These are phyloP conservation scores for Thielaviopsis punctulata DNA, from an alignment of 2,329 filamentous ascomycete species.

Conservation along the genomic window DNA sequence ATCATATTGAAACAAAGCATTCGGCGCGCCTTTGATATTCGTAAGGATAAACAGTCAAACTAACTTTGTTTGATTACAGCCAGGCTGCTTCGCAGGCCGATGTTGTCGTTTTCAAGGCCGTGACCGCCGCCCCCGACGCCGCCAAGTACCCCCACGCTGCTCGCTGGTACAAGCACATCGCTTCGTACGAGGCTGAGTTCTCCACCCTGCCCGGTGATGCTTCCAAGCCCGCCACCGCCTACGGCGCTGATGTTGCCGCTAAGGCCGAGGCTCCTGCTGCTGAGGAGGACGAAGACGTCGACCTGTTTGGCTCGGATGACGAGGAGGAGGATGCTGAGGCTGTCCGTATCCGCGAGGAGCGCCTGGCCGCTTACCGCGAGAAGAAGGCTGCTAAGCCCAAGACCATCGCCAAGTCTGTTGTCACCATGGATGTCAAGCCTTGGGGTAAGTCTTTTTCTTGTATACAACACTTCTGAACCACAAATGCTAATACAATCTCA, in stretches of 20 bases:
- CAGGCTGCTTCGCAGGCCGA: slow-evolving; percentile 76
- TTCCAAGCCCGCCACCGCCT: slow-evolving; percentile 72
- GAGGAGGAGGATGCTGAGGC: slow-evolving; percentile 91
- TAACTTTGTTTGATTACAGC: slow-evolving; percentile 18
- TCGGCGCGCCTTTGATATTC: neutral
- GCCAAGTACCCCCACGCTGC: slow-evolving; percentile 85
- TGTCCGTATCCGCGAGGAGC: slow-evolving; percentile 67
- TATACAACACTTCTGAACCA: neutral
- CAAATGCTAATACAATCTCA: slow-evolving; percentile 14
- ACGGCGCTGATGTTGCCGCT: slow-evolving; percentile 79
- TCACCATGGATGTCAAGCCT: slow-evolving; percentile 93
- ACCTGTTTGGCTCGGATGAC: slow-evolving; percentile 83
- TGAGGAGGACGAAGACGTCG: slow-evolving; percentile 51
- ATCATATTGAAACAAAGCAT: neutral
- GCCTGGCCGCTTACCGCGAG: slow-evolving; percentile 82
- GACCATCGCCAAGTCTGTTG: slow-evolving; percentile 85
- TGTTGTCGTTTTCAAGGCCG: slow-evolving; percentile 84
- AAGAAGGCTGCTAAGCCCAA: slow-evolving; percentile 94
- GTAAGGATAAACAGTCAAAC: neutral
- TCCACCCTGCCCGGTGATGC: slow-evolving; percentile 78
- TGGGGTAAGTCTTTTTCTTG: slow-evolving; percentile 61
- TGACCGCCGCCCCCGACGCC: slow-evolving; percentile 57
- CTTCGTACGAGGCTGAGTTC: slow-evolving; percentile 86
- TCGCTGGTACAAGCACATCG: slow-evolving; percentile 98
- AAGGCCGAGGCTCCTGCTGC: slow-evolving; percentile 64